Evolutionary conservation across 2,329 filamentous ascomycete genomes (phyloP).

Genomic region (Apiospora hydei): DNA sequence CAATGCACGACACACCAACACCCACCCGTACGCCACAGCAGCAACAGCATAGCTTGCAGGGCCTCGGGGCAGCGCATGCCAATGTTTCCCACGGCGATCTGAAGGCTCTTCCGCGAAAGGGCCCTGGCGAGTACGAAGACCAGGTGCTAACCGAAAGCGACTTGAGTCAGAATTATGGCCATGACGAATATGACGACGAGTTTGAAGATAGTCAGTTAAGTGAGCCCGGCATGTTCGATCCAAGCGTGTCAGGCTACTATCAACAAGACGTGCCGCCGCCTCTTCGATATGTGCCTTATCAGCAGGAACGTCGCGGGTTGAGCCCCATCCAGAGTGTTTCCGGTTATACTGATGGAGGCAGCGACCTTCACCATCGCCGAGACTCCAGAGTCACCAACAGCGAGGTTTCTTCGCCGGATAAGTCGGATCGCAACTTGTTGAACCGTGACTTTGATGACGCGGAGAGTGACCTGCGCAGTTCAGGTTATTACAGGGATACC

Average conservation of each 20-base stretch:
- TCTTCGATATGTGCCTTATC: slow-evolving; percentile 72
- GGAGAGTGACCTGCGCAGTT: slow-evolving; percentile 60
- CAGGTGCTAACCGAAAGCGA: slow-evolving; percentile 56
- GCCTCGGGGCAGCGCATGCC: slow-evolving; percentile 72
- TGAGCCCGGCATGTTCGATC: slow-evolving; percentile 49
- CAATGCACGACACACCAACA: slow-evolving; percentile 63
- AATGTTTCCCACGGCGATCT: slow-evolving; percentile 68
- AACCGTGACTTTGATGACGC: slow-evolving; percentile 66
- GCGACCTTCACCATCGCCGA: slow-evolving; percentile 62
- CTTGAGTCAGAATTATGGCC: slow-evolving; percentile 51
- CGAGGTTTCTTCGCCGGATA: slow-evolving; percentile 68
- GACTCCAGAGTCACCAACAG: slow-evolving; percentile 62
- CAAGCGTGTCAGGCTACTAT: slow-evolving; percentile 54
- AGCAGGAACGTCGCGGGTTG: slow-evolving; percentile 73
- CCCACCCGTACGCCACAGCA: slow-evolving; percentile 60
- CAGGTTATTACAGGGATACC: slow-evolving; percentile 60
- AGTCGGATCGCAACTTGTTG: slow-evolving; percentile 56
- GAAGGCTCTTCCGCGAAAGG: slow-evolving; percentile 59
- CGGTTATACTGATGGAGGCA: slow-evolving; percentile 78
- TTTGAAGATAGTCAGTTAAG: slow-evolving; percentile 51
- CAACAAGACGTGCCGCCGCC: slow-evolving; percentile 70
- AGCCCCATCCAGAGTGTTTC: slow-evolving; percentile 94
- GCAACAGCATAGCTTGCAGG: slow-evolving; percentile 55
- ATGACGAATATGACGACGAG: slow-evolving; percentile 48
- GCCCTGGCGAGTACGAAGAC: slow-evolving; percentile 48